phyloP scores from a whole-genome alignment of 345 rosid genomes.

The Aurinia saxatilis region DNA sequence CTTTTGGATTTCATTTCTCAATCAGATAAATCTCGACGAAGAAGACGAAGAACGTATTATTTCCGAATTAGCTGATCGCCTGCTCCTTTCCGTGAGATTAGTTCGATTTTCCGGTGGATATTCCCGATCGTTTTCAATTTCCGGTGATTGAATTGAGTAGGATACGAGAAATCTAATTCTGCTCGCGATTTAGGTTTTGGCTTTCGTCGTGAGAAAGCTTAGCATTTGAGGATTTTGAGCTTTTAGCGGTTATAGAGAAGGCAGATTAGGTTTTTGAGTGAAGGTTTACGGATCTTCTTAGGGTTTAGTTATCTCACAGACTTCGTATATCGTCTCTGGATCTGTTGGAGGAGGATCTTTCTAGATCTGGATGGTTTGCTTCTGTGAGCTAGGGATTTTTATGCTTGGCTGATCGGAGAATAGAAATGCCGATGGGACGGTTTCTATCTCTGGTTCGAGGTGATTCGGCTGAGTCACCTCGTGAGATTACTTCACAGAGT shows the following conservation, averaged over 20 bases:
- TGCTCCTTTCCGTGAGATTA: conserved; percentile 18
- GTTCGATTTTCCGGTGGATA: conserved; percentile 6
- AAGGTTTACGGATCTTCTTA: conserved; percentile 17
- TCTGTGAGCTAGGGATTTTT: conserved; percentile 29
- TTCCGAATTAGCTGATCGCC: conserved; percentile 22
- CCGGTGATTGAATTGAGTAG: conserved; percentile 11
- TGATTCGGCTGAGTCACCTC: conserved; percentile 70
- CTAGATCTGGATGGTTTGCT: conserved; percentile 26
- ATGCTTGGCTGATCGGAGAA: conserved; percentile 35
- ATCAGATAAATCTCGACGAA: background rate
- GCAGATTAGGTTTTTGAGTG: conserved; percentile 19
- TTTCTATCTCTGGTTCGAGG: conserved; percentile 74
- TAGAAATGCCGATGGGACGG: conserved; percentile 81
- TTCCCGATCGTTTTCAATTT: conserved; percentile 13
- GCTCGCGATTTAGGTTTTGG: conserved; percentile 18
- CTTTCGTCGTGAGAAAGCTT: conserved; percentile 6
- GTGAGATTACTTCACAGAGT: conserved; percentile 75
- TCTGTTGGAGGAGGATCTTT: background rate
- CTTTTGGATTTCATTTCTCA: background rate
- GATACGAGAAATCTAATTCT: conserved; percentile 13
- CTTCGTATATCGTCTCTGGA: background rate
- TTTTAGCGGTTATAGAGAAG: background rate
- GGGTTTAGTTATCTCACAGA: conserved; percentile 26
- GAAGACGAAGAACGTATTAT: conserved; percentile 13
- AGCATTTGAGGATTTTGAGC: conserved; percentile 21